These are phyloP conservation scores for Cicer arietinum DNA, from an alignment of 306 rosid genomes.

Conservation along the genomic window DNA sequence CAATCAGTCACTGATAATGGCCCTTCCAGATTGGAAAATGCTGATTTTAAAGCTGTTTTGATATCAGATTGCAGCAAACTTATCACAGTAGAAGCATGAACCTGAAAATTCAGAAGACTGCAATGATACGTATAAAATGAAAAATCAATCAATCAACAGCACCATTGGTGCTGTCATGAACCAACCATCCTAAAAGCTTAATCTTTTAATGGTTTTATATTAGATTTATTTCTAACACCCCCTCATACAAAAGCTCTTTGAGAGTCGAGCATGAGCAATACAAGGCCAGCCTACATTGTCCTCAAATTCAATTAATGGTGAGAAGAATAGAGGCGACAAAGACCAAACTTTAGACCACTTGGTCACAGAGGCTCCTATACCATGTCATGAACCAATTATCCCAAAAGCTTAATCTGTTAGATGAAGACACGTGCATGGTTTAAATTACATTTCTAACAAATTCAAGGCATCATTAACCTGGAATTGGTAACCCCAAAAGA, in stretches of 20 bases:
- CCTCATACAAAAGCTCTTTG: conserved; percentile 8
- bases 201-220: conserved; percentile 13
- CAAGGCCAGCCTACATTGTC: conserved; percentile 7
- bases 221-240: not conserved
- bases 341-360: not conserved
- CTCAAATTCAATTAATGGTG: not conserved
- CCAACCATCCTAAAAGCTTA: not conserved
- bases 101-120: conserved; percentile 58
- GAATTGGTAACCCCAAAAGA: conserved; percentile 32
- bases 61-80: conserved; percentile 93
- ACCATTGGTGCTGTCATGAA: conserved; percentile 25
- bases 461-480: conserved; percentile 17
- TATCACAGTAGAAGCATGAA: conserved; percentile 81
- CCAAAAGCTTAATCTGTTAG: conserved; percentile 5
- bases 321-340: not conserved
- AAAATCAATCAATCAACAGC: conserved; percentile 29
- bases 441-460: not conserved
- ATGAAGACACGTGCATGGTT: not conserved
- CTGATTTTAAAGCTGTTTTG: conserved; percentile 92
- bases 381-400: conserved; percentile 14
- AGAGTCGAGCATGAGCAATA: not conserved
- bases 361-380: not conserved
- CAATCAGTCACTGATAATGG: conserved; percentile 89
- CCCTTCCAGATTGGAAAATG: conserved; percentile 85
- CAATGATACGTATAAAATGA: conserved; percentile 41